phyloP scores from a whole-genome alignment of 352 stramenopile genomes.

The Aphanomyces stellatus region DNA sequence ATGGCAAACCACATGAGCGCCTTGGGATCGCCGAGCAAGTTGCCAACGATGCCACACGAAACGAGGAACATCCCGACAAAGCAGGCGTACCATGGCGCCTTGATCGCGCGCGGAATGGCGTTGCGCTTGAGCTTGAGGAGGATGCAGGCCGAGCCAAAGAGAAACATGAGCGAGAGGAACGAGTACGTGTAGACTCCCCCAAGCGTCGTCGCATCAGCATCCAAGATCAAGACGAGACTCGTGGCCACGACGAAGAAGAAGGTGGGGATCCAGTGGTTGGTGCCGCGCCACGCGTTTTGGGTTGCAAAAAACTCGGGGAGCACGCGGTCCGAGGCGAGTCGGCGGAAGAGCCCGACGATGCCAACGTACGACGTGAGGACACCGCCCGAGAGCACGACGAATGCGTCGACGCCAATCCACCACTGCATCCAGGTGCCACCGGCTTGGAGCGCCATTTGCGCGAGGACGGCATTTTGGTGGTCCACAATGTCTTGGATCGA shows the following conservation, averaged over 20 bases:
- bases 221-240: constrained; percentile 61
- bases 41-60: constrained; percentile 46
- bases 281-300: constrained; percentile 59
- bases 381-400: constrained; percentile 79
- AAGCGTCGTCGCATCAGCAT: constrained; percentile 74
- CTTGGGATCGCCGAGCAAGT: constrained; percentile 53
- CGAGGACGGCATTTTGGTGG: constrained; percentile 62
- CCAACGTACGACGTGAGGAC: constrained; percentile 86
- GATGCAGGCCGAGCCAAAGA: constrained; percentile 88
- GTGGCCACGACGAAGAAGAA: constrained; percentile 63
- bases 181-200: constrained; percentile 88
- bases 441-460: constrained; percentile 49
- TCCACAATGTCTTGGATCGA: constrained; percentile 61
- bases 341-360: constrained; percentile 71
- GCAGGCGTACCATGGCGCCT: constrained; percentile 74
- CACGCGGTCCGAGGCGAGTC: constrained; percentile 70
- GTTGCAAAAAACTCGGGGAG: constrained; percentile 46
- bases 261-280: constrained; percentile 77
- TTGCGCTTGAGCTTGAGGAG: constrained; percentile 89
- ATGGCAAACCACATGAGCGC: constrained; percentile 76
- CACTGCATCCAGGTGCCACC: constrained; percentile 31
- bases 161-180: constrained; percentile 86
- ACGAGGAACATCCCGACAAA: constrained; percentile 61
- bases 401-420: constrained; percentile 70
- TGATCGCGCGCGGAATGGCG: constrained; percentile 81